Evolutionary conservation across 176 grass and related monocot genomes (phyloP).

Genomic region (Carex littledalei): DNA sequence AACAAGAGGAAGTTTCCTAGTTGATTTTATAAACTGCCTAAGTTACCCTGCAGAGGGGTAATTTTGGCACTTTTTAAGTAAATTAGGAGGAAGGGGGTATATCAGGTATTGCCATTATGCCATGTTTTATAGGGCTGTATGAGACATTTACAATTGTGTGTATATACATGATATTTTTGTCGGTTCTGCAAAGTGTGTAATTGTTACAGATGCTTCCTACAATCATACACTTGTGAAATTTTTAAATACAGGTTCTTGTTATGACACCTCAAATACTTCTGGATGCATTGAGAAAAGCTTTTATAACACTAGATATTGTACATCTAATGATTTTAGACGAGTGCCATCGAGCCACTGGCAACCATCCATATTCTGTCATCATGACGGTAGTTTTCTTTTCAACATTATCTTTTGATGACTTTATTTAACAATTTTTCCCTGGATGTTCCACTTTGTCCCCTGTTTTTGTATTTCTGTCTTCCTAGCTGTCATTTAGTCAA

Average conservation of each 20-base stretch:
- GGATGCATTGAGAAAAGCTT: constrained; percentile 70
- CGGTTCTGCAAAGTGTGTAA: background rate
- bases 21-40: background rate
- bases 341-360: constrained; percentile 78
- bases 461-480: background rate
- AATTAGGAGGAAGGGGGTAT: background rate
- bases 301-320: constrained; percentile 56
- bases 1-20: background rate
- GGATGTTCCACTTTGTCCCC: background rate
- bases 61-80: background rate
- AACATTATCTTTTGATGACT: constrained; percentile 9
- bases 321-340: constrained; percentile 79
- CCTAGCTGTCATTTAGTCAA: background rate
- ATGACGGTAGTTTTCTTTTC: constrained; percentile 66
- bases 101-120: background rate
- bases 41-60: background rate
- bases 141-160: background rate
- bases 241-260: constrained; percentile 67
- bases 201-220: background rate
- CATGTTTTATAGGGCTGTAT: background rate
- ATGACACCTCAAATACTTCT: constrained; percentile 88
- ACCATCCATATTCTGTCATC: constrained; percentile 77
- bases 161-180: background rate
- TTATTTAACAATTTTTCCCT: background rate
- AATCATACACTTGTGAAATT: background rate